Evolutionary conservation across 2,329 filamentous ascomycete species (phyloP).

Genomic region (Trichoderma aggressivum): DNA sequence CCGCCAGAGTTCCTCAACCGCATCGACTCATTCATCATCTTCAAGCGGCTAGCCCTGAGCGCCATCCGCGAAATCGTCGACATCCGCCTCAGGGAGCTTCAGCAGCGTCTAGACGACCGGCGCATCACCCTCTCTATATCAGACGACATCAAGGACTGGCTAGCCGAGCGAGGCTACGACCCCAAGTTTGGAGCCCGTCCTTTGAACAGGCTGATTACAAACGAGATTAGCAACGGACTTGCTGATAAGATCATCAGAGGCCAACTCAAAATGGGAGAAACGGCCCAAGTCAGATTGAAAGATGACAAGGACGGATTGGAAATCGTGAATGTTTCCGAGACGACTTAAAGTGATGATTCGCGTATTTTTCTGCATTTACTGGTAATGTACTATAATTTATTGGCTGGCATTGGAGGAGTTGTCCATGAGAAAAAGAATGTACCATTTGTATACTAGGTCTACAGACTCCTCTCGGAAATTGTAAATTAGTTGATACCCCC

Average conservation of each 20-base stretch:
- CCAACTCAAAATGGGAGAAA: constrained; percentile 71
- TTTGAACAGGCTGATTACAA: constrained; percentile 84
- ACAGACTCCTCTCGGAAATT: constrained; percentile 13
- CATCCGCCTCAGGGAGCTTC: constrained; percentile 82
- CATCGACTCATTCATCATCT: constrained; percentile 95
- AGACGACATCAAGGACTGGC: constrained; percentile 74
- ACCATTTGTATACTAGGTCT: neutral
- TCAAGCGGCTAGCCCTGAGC: constrained; percentile 75
- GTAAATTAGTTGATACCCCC: constrained; percentile 17
- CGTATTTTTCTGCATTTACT: neutral
- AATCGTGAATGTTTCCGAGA: constrained; percentile 35
- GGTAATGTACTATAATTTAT: neutral
- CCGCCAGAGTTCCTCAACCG: constrained; percentile 95
- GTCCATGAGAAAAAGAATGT: neutral
- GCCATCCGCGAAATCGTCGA: constrained; percentile 91
- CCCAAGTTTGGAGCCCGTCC: constrained; percentile 88
- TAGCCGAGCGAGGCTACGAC: constrained; percentile 86
- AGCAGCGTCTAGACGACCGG: constrained; percentile 76
- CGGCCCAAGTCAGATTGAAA: constrained; percentile 66
- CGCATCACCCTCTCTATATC: constrained; percentile 74
- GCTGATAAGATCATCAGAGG: constrained; percentile 92
- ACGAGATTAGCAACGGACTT: constrained; percentile 81
- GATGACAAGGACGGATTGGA: constrained; percentile 58
- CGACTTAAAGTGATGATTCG: neutral
- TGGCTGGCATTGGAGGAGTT: neutral